Evolutionary conservation across 2,329 filamentous ascomycete genomes (phyloP), one percentile per base, ranked within the genome.

Genomic region (Arthroderma sp.): DNA sequence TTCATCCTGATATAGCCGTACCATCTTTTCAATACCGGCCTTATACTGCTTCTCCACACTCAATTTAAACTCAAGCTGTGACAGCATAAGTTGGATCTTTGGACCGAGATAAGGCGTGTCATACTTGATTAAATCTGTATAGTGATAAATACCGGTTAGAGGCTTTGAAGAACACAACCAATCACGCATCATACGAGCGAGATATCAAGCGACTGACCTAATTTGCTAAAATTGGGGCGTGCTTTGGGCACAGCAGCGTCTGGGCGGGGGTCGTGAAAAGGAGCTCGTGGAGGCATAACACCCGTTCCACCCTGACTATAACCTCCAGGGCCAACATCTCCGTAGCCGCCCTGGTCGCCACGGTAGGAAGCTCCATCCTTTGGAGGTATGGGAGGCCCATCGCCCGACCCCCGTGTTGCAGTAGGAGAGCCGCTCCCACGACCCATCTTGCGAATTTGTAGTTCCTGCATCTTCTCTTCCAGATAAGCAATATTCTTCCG

Each of bases 1-100:
- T 71, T 97, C 93, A 81, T 97, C 93, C 69, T 93, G 85, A 70
- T 98, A 98, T 37, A 98, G 79, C 70, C 93, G 89, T 51, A 96
- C 88, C 93, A 98, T 97, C 77, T 98, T 98, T 74, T 98, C 93
- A 65, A 98, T 93, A 61, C 93, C 93, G 68, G 95, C 94, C 63
- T 97, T 90, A 74, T 98, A 98, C 74, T 98, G 93, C 70, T 96
- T 95, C 72, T 98, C 93, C 28, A 98, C 93, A 64, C 93, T 95
- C 61, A 98, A 81, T 76, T 98, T 98, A 78, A 98, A 98, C 73
- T 97, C 90, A 62, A 98, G 85, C 73, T 98, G 93, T 52, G 93
- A 95, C 68, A 98, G 78, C 93, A 98, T 98, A 67, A 97, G 87
- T 76, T 98, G 93, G 67, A 98, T 98, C 64, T 94, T 90, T 60